Conservation (phyloP, 169 alveolate genomes). For the Pseudocohnilembus persalinus region DNA sequence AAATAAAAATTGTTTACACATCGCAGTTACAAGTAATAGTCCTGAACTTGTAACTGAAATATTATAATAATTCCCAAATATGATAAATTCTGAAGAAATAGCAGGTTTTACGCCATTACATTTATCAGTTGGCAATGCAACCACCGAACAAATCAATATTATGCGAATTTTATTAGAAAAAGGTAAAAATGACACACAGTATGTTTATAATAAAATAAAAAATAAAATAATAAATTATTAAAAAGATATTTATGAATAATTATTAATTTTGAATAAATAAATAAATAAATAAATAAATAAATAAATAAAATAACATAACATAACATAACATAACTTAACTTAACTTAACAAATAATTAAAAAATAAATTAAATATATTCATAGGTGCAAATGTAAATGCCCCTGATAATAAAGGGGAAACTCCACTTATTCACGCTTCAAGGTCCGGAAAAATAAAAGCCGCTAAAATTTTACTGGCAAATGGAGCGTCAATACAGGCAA, state of each 20-base stretch:
- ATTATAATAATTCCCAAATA: not conserved
- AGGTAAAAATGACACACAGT: not conserved
- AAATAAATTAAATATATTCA: no score
- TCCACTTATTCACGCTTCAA: constrained; percentile 76
- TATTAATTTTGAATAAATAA: no score
- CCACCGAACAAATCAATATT: constrained; percentile 63
- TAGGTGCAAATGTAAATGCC: constrained; percentile 68
- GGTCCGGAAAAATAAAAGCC: constrained; percentile 64
- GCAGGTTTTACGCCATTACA: constrained; percentile 25
- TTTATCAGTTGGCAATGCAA: constrained; percentile 59
- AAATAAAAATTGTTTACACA: constrained; percentile 60
- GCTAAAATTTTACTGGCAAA: constrained; percentile 64
- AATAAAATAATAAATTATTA: no score
- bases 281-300: no score
- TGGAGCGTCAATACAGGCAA: constrained; percentile 66
- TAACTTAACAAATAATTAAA: no score
- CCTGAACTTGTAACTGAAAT: not conserved
- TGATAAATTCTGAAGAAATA: not conserved
- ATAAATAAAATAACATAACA: no score
- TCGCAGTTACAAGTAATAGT: constrained; percentile 43
- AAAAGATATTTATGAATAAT: no score
- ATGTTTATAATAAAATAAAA: no score
- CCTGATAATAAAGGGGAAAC: constrained; percentile 75
- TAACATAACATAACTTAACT: no score
- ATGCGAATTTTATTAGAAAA: constrained; percentile 48